Base-by-base conservation (phyloP, 1,139 yeast genomes). In the Kodamaea arcana region DNA sequence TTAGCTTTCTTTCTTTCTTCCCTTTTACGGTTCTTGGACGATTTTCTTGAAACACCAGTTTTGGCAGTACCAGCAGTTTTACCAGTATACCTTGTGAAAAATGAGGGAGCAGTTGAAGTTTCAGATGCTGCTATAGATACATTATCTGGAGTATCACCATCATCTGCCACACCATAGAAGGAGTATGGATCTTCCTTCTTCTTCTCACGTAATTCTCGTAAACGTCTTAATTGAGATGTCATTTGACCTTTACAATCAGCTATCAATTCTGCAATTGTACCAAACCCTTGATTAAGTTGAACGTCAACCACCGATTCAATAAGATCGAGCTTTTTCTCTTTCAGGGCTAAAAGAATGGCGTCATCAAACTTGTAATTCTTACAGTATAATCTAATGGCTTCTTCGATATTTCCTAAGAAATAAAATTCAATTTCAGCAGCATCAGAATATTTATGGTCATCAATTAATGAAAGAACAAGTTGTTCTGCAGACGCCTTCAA, bases 1-100 rank as follows among this genome's bases (percentile, higher is more conserved):
- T 95, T 79, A 1, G 98, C 99, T 43, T 80, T 76, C 65, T 94
- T 94, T 51, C 98, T 79, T 57, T 92, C 98, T 60, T 92, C 97
- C 49, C 98, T 78, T 58, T 96, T 86, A 44, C 80, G 78, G 59
- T 90, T 92, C 62, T 92, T 94, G 8, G 94, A 75, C 0, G 98
- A 88, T 51, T 83, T 77, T 60, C 98, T 77, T 0, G 97, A 83
- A 1, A 94, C 97, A 17, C 97, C 97, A 0, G 98, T 92, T 56
- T 85, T 84, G 4, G 97, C 98, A 3, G 98, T 92, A 15, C 96
- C 95, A 1, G 83, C 73, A 1, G 97, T 88, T 60, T 90, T 88
- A 44, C 97, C 97, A 0, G 99, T 92, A 58, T 92, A 92, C 53
- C 95, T 75, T 0, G 98, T 92, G 62, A 88, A 85, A 56, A 90